phyloP scores from a whole-genome alignment of 352 stramenopile species.

The Albugo laibachii region DNA sequence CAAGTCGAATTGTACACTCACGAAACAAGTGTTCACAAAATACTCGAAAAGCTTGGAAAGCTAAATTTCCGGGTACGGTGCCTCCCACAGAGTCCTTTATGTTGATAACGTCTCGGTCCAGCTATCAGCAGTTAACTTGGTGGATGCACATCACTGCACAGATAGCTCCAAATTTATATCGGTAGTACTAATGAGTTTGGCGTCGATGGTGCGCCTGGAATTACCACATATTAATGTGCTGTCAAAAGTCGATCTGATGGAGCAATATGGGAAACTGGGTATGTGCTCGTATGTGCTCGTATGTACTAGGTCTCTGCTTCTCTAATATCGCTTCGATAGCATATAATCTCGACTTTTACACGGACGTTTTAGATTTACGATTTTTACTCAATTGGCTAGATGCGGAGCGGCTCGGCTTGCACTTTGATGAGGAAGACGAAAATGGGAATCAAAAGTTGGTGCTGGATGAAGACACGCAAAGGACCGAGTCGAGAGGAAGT shows the following conservation, averaged over 20 bases:
- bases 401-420: constrained; percentile 6
- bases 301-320: background rate
- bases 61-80: constrained; percentile 58
- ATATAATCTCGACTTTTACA: constrained; percentile 81
- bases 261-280: constrained; percentile 78
- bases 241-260: constrained; percentile 97
- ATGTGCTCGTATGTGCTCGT: background rate
- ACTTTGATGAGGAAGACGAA: constrained; percentile 9
- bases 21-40: constrained; percentile 88
- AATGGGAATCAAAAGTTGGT: constrained; percentile 4
- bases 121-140: constrained; percentile 86
- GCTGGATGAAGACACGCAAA: constrained; percentile 13
- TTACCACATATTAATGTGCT: constrained; percentile 97
- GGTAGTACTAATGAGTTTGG: constrained; percentile 89
- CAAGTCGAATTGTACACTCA: constrained; percentile 99
- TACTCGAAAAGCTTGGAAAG: constrained; percentile 88
- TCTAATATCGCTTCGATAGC: constrained; percentile 10
- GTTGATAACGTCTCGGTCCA: constrained; percentile 6
- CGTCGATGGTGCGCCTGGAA: constrained; percentile 94
- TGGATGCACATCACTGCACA: constrained; percentile 87
- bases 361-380: constrained; percentile 64
- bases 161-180: constrained; percentile 97
- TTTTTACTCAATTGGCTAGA: constrained; percentile 66
- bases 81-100: background rate
- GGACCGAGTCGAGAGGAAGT: constrained; percentile 6